Percentiles rank a stretch among this genome's conserved stretches.
Evolutionary conservation across 2,329 filamentous ascomycete genomes (phyloP).

Genomic region (Sporothrix protearum): DNA sequence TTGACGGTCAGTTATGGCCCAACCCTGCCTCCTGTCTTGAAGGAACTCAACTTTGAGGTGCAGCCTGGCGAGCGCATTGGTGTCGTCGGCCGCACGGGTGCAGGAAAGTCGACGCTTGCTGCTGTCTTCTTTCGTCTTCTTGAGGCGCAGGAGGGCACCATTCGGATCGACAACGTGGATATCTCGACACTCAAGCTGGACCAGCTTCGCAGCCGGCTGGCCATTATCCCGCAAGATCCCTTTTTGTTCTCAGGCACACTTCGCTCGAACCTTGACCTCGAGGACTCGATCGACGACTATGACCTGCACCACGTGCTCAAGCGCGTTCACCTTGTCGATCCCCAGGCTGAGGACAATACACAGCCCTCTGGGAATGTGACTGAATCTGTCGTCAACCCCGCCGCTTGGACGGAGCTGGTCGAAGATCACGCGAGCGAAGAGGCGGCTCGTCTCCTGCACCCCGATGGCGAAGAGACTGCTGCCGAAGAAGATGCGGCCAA

Average conservation of each 20-base stretch:
- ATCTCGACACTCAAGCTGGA: slow-evolving; percentile 59
- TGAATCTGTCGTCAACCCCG: neutral
- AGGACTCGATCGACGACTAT: slow-evolving; percentile 58
- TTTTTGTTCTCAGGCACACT: slow-evolving; percentile 64
- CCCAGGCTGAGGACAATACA: slow-evolving; percentile 39
- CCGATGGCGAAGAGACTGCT: slow-evolving; percentile 19
- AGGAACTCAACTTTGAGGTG: slow-evolving; percentile 39
- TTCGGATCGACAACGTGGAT: slow-evolving; percentile 47
- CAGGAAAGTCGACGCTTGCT: slow-evolving; percentile 64
- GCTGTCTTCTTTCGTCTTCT: slow-evolving; percentile 60
- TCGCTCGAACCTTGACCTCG: slow-evolving; percentile 61
- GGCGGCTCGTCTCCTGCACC: slow-evolving; percentile 22
- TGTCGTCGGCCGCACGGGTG: slow-evolving; percentile 62
- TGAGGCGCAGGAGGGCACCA: slow-evolving; percentile 42
- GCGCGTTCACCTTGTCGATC: slow-evolving; percentile 56
- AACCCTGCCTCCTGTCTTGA: slow-evolving; percentile 39
- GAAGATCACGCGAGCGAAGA: slow-evolving; percentile 23
- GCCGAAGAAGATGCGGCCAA: slow-evolving; percentile 28
- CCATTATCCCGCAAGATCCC: slow-evolving; percentile 66
- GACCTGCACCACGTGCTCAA: slow-evolving; percentile 58
- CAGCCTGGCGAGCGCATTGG: slow-evolving; percentile 58
- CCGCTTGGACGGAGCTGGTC: neutral
- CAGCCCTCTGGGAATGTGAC: slow-evolving; percentile 11
- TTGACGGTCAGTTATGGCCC: slow-evolving; percentile 39
- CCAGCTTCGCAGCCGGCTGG: slow-evolving; percentile 57